Conservation (phyloP, 768 basidiomycete species). For the Pisolithus tinctorius region DNA sequence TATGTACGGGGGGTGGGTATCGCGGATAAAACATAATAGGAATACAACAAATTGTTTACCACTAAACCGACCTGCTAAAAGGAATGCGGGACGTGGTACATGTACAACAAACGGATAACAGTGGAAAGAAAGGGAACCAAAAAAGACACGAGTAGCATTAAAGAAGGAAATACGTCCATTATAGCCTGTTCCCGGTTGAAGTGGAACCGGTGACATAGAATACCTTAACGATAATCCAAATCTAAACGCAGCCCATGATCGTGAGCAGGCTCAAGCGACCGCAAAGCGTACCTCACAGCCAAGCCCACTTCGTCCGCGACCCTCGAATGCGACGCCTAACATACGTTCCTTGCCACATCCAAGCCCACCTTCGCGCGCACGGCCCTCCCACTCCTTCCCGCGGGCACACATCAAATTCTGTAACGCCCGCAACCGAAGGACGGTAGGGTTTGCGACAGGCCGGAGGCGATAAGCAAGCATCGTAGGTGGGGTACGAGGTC, state of each 20-base stretch:
- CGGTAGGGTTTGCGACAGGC: conserved; percentile 53
- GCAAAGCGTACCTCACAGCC: conserved; percentile 34
- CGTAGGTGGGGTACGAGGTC: conserved; percentile 28
- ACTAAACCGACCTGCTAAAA: conserved; percentile 1
- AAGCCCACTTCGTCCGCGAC: conserved; percentile 49
- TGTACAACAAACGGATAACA: background rate
- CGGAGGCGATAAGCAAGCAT: conserved; percentile 41
- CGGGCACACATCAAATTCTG: conserved; percentile 45
- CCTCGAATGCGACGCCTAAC: conserved; percentile 54
- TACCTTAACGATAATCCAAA: conserved; percentile 3
- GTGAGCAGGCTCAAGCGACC: conserved; percentile 13
- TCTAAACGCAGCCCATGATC: background rate
- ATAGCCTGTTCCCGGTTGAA: conserved; percentile 13
- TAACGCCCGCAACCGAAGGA: conserved; percentile 54
- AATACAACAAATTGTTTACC: conserved; percentile 2
- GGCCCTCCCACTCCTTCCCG: conserved; percentile 42
- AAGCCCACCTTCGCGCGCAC: conserved; percentile 41
- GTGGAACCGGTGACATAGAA: conserved; percentile 5
- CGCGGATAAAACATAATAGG: background rate
- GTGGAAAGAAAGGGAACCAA: background rate
- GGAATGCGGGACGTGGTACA: conserved; percentile 4
- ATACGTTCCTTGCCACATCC: conserved; percentile 54
- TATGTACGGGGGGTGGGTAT: background rate
- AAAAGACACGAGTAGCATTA: conserved; percentile 21
- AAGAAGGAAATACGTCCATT: conserved; percentile 25